phyloP scores from a whole-genome alignment of 2,329 filamentous ascomycete species.

The Exutisphaerella laricina region DNA sequence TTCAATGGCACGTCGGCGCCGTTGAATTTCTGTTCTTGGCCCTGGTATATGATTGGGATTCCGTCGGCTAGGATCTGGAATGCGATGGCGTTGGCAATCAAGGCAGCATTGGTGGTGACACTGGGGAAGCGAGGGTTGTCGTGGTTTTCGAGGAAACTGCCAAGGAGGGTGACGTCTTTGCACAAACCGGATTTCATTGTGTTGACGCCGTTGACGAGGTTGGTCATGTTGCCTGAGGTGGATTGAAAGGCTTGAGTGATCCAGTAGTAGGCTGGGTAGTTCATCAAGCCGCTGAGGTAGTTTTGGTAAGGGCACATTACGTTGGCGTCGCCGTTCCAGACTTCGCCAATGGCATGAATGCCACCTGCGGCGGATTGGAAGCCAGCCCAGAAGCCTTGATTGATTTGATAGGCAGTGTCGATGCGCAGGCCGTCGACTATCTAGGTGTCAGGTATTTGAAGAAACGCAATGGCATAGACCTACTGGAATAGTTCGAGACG shows the following conservation, averaged over 20 bases:
- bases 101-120: constrained; percentile 46
- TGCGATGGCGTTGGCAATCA: constrained; percentile 55
- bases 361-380: constrained; percentile 32
- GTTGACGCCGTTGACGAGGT: constrained; percentile 32
- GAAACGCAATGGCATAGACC: too few relatives aligned
- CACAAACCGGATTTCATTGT: constrained; percentile 26
- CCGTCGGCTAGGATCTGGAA: constrained; percentile 56
- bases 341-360: constrained; percentile 42
- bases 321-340: constrained; percentile 34
- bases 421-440: constrained; percentile 48
- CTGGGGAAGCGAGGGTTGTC: constrained; percentile 38
- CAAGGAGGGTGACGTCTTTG: constrained; percentile 35
- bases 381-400: constrained; percentile 34
- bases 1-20: constrained; percentile 30
- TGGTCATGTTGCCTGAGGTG: constrained; percentile 32
- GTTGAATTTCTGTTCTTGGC: constrained; percentile 55
- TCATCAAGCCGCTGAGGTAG: constrained; percentile 40
- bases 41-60: constrained; percentile 59
- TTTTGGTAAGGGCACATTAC: constrained; percentile 39
- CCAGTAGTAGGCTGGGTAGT: constrained; percentile 40
- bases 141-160: constrained; percentile 35
- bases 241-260: constrained; percentile 34
- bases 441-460: too few relatives aligned
- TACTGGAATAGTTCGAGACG: constrained; percentile 52
- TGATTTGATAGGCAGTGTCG: constrained; percentile 44